These are phyloP conservation scores for Yarrowia hollandica DNA, from an alignment of 805 yeast species.

Conservation along the genomic window DNA sequence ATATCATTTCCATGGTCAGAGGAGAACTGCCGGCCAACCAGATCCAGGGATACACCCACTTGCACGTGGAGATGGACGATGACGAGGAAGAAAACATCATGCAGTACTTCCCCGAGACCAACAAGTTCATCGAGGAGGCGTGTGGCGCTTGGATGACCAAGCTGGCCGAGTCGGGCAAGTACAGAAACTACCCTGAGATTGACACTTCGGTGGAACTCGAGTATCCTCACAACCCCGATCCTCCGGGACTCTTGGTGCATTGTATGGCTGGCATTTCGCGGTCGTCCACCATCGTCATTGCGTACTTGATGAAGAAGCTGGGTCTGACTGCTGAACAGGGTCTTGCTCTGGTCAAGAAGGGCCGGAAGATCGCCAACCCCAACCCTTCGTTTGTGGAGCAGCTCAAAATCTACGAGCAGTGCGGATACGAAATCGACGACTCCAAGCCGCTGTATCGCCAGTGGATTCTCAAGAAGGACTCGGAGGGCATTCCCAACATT, in stretches of 20 bases:
- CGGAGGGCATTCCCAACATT: conserved; percentile 34
- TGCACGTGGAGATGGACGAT: conserved; percentile 74
- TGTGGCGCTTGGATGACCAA: conserved; percentile 32
- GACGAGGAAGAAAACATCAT: conserved; percentile 65
- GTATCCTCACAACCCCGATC: conserved; percentile 34
- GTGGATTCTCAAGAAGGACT: conserved; percentile 42
- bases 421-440: conserved; percentile 41
- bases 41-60: conserved; percentile 41
- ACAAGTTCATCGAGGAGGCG: conserved; percentile 66
- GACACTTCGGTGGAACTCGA: conserved; percentile 24
- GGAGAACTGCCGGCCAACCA: conserved; percentile 60
- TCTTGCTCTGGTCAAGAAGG: conserved; percentile 64
- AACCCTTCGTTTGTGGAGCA: conserved; percentile 76
- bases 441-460: conserved; percentile 44
- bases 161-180: conserved; percentile 21
- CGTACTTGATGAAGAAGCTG: conserved; percentile 82
- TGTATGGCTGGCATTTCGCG: conserved; percentile 90
- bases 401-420: conserved; percentile 58
- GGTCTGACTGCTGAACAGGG: conserved; percentile 61
- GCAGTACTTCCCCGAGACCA: conserved; percentile 58
- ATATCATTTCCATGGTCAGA: conserved; percentile 68
- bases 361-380: conserved; percentile 60
- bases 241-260: conserved; percentile 43
- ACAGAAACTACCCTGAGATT: conserved; percentile 19
- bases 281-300: conserved; percentile 80